Evolutionary conservation across 2,329 filamentous ascomycete species (phyloP).

Genomic region (Arthrobotrys conoides): DNA sequence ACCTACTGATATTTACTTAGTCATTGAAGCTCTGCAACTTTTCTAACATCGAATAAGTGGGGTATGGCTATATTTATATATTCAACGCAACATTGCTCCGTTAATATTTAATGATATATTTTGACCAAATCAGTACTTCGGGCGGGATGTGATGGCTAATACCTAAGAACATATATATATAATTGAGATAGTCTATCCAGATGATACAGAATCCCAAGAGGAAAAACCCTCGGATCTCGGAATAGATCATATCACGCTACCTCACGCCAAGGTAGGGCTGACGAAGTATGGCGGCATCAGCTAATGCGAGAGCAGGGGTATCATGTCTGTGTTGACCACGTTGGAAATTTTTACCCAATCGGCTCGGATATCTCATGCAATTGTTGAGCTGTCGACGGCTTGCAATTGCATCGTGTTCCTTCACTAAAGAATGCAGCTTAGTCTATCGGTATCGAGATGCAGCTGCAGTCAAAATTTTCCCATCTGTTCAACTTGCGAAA

Average conservation of each 20-base stretch:
- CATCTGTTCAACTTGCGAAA: background rate
- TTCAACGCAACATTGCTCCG: background rate
- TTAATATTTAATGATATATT: too few species aligned
- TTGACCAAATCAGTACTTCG: too few species aligned
- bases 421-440: background rate
- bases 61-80: too few species aligned
- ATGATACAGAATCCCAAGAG: background rate
- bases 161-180: background rate
- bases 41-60: too few species aligned
- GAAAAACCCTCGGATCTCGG: conserved; percentile 1
- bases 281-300: background rate
- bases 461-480: background rate
- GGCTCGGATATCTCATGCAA: conserved; percentile 12
- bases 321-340: conserved; percentile 16
- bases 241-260: background rate
- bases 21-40: too few species aligned
- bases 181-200: background rate
- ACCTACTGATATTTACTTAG: too few species aligned
- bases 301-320: background rate
- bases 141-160: too few species aligned
- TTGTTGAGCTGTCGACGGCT: background rate
- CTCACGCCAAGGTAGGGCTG: conserved; percentile 10
- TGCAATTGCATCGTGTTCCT: background rate
- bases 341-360: conserved; percentile 33
- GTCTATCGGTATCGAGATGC: background rate